Conservation (phyloP, 2,329 filamentous ascomycete genomes). For the Hypoxylon sp. region DNA sequence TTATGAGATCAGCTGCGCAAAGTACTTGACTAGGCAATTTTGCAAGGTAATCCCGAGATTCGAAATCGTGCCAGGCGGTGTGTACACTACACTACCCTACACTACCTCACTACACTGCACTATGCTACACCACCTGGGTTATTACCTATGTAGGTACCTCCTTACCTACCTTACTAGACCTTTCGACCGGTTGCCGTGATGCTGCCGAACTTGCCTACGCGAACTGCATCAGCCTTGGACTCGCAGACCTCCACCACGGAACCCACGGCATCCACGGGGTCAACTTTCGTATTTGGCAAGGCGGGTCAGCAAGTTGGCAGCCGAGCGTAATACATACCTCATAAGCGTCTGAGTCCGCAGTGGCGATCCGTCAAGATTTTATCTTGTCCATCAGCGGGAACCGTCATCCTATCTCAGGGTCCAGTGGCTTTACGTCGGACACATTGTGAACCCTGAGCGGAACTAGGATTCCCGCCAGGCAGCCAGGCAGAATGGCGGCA, state of each 20-base stretch:
- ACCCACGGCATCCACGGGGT: conserved; percentile 17
- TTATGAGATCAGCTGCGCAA: conserved; percentile 25
- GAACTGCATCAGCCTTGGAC: conserved; percentile 22
- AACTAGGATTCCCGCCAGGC: conserved; percentile 16
- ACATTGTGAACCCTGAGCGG: conserved; percentile 21
- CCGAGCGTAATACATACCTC: neutral
- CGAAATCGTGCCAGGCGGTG: conserved; percentile 32
- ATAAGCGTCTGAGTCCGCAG: conserved; percentile 6
- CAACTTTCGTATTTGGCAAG: conserved; percentile 3
- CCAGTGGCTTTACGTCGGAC: conserved; percentile 16
- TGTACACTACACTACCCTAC: conserved; percentile 11
- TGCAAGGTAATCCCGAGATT: conserved; percentile 33
- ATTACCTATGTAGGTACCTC: too few species aligned
- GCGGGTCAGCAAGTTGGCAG: conserved; percentile 8
- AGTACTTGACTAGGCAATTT: conserved; percentile 6
- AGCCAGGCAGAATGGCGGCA: neutral
- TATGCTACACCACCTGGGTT: too few species aligned
- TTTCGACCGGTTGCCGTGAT: conserved; percentile 22
- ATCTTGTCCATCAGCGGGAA: conserved; percentile 11
- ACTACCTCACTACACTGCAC: too few species aligned
- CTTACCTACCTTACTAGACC: too few species aligned
- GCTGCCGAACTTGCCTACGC: conserved; percentile 35
- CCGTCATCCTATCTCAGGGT: conserved; percentile 1
- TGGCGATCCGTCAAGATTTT: conserved; percentile 15
- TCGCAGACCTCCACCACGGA: conserved; percentile 23